These are phyloP conservation scores for Clathrospora elynae DNA, from an alignment of 2,329 filamentous ascomycete genomes.

Conservation along the genomic window DNA sequence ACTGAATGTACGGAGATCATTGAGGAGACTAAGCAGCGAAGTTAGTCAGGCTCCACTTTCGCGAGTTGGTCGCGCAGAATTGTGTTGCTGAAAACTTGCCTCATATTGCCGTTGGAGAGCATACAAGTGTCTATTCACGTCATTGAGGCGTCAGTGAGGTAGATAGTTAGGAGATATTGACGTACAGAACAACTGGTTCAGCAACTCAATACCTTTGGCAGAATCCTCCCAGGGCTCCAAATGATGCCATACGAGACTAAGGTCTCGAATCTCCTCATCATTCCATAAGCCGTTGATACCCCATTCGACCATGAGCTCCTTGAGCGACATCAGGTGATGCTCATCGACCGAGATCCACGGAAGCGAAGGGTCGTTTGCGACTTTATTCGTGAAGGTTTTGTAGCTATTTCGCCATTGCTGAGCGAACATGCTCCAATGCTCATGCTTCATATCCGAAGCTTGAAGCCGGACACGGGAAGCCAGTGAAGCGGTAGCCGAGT, in stretches of 20 bases:
- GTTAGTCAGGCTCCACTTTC: neutral
- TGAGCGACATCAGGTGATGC: conserved; percentile 69
- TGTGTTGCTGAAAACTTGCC: conserved; percentile 1
- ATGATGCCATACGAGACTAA: conserved; percentile 72
- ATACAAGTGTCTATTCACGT: conserved; percentile 60
- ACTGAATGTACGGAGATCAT: conserved; percentile 65
- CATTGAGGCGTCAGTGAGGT: conserved; percentile 1
- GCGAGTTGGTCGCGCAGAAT: no score
- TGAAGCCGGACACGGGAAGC: conserved; percentile 55
- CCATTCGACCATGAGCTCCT: conserved; percentile 62
- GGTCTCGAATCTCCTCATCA: conserved; percentile 43
- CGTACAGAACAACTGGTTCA: conserved; percentile 58
- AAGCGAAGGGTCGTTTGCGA: conserved; percentile 53
- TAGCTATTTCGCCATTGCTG: conserved; percentile 73
- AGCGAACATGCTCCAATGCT: conserved; percentile 69
- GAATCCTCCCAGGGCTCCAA: conserved; percentile 73
- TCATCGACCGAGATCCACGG: conserved; percentile 73
- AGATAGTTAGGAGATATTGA: conserved; percentile 7
- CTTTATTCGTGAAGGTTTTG: conserved; percentile 61
- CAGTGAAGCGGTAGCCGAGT: conserved; percentile 53
- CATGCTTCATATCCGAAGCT: conserved; percentile 57
- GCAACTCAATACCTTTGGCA: conserved; percentile 59
- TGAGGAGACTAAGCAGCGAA: conserved; percentile 57
- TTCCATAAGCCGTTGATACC: conserved; percentile 63
- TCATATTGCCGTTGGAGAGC: conserved; percentile 74